Conservation (phyloP, 148 eudicot species). For the Suaeda aralocaspica region DNA sequence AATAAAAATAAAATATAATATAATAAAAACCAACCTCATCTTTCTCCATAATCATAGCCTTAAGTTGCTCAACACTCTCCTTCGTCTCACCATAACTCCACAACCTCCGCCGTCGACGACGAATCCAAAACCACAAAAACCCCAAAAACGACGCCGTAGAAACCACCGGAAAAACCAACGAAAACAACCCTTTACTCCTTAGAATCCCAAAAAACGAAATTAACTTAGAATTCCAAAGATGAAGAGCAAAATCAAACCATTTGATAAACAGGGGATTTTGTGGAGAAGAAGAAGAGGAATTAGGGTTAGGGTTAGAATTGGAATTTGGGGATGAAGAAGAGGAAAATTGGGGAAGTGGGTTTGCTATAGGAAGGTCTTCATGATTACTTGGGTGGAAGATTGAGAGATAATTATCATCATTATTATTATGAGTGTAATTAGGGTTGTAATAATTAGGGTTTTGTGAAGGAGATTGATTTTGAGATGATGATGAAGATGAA, state of each 20-base stretch:
- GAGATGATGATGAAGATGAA: neutral
- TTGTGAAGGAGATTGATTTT: neutral
- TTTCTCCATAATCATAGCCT: constrained; percentile 30
- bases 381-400: constrained; percentile 47
- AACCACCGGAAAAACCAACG: constrained; percentile 6
- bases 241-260: constrained; percentile 32
- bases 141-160: constrained; percentile 16
- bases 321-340: neutral
- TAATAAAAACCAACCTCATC: constrained; percentile 47
- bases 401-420: constrained; percentile 14
- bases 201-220: neutral
- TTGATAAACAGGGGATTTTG: constrained; percentile 7
- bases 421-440: neutral
- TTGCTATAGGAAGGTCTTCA: constrained; percentile 38
- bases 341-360: neutral
- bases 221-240: constrained; percentile 31
- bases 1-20: too few relatives aligned
- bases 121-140: constrained; percentile 22
- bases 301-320: neutral
- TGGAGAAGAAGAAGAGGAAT: constrained; percentile 10
- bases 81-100: constrained; percentile 1
- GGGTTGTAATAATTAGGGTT: neutral
- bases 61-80: constrained; percentile 34
- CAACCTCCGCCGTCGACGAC: constrained; percentile 10
- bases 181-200: constrained; percentile 11